Evolutionary conservation across 306 rosid genomes (phyloP).

Genomic region (Cucumis melo): DNA sequence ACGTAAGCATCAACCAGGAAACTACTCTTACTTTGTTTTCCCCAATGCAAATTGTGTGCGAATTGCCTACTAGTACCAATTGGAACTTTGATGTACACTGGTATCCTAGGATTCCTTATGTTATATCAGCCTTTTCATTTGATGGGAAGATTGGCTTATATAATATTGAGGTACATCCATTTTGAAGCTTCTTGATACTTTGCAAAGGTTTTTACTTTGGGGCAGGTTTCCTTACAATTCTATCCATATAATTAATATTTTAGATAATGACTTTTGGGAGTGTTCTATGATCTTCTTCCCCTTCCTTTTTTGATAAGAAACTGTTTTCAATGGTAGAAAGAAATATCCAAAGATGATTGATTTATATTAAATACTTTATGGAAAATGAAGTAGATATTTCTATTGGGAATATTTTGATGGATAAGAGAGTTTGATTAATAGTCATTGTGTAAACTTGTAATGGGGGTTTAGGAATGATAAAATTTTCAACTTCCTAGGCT

Average conservation of each 20-base stretch:
- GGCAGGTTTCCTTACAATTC: neutral
- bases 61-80: conserved; percentile 88
- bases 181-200: neutral
- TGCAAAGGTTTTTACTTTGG: neutral
- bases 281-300: neutral
- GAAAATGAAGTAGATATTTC: neutral
- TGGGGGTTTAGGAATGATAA: neutral
- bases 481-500: neutral
- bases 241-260: neutral
- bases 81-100: conserved; percentile 99
- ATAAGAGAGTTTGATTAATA: neutral
- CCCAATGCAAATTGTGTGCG: conserved; percentile 60
- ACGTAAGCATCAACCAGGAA: neutral
- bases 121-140: conserved; percentile 89
- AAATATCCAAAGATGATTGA: neutral
- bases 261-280: neutral
- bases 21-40: conserved; percentile 5
- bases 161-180: conserved; percentile 63
- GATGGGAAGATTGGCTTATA: conserved; percentile 95
- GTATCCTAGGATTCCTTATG: conserved; percentile 89
- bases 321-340: too few relatives aligned
- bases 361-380: neutral
- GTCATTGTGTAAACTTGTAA: neutral
- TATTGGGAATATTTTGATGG: neutral
- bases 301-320: neutral